Conservation (phyloP, 768 basidiomycete species). For the Auricularia cornea region DNA sequence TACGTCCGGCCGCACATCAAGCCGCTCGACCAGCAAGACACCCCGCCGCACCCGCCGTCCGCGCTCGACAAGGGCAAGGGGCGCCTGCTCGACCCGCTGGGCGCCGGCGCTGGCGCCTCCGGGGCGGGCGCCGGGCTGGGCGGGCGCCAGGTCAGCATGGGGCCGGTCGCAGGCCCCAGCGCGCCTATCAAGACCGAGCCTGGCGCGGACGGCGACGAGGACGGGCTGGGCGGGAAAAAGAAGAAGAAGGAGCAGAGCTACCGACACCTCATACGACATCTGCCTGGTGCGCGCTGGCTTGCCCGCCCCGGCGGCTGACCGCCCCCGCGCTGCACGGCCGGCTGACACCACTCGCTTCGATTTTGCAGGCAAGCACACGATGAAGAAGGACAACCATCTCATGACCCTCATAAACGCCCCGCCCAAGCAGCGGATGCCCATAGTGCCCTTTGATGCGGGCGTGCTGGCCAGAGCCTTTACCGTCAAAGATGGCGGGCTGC, state of each 20-base stretch:
- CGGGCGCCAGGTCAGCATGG: background rate
- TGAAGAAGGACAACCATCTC: slow-evolving; percentile 72
- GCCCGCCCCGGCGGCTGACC: background rate
- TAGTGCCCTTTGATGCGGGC: slow-evolving; percentile 52
- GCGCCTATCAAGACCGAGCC: slow-evolving; percentile 31
- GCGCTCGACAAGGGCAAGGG: slow-evolving; percentile 22
- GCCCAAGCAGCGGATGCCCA: slow-evolving; percentile 59
- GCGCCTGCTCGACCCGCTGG: slow-evolving; percentile 4
- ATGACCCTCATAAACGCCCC: slow-evolving; percentile 56
- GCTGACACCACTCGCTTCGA: background rate
- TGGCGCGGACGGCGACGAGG: slow-evolving; percentile 37
- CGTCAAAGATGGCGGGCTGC: slow-evolving; percentile 37
- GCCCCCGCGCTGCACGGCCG: background rate
- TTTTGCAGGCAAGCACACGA: slow-evolving; percentile 59
- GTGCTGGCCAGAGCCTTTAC: slow-evolving; percentile 69
- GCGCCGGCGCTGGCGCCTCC: too few species aligned
- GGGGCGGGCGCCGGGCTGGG: background rate
- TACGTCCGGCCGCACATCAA: slow-evolving; percentile 54
- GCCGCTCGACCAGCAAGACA: slow-evolving; percentile 21
- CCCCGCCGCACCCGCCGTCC: slow-evolving; percentile 11
- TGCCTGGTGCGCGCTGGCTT: slow-evolving; percentile 54
- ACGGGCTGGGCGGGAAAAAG: slow-evolving; percentile 47
- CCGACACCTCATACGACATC: slow-evolving; percentile 65
- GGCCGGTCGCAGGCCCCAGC: background rate
- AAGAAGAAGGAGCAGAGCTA: slow-evolving; percentile 72